These are phyloP conservation scores for Cymbomonas tetramitiformis DNA, from an alignment of 139 green algal species.

Conservation along the genomic window DNA sequence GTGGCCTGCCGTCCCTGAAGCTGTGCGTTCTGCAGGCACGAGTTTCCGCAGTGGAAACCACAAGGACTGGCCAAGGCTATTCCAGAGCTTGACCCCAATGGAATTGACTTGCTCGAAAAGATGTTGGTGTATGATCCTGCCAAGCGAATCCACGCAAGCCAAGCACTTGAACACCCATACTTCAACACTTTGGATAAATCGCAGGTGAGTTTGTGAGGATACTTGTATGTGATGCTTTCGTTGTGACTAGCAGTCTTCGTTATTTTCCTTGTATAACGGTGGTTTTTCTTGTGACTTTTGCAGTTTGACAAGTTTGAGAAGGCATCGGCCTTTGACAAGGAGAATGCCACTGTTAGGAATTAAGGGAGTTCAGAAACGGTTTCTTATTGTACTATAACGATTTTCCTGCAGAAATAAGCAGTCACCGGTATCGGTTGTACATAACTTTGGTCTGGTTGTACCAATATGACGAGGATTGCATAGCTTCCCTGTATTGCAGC, in stretches of 20 bases:
- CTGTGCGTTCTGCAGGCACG: too few species aligned
- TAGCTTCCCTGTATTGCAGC: too few species aligned
- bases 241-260: background rate
- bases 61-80: slow-evolving; percentile 53
- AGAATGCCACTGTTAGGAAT: too few species aligned
- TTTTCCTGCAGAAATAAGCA: too few species aligned
- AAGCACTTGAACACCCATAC: slow-evolving; percentile 83
- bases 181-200: slow-evolving; percentile 62
- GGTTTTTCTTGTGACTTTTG: background rate
- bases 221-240: too few species aligned
- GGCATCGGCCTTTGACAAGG: background rate
- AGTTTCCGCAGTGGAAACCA: slow-evolving; percentile 55
- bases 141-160: slow-evolving; percentile 71
- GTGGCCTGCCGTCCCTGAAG: background rate
- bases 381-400: too few species aligned
- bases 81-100: slow-evolving; percentile 52
- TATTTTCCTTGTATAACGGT: background rate
- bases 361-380: too few species aligned
- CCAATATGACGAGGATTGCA: too few species aligned
- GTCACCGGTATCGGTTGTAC: too few species aligned
- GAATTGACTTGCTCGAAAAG: slow-evolving; percentile 51
- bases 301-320: background rate
- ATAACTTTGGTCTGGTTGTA: too few species aligned
- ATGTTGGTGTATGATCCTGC: slow-evolving; percentile 63
- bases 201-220: too few species aligned